A percentile compares a stretch with the other conserved stretches of the same genome.
phyloP scores from a whole-genome alignment of 495 filamentous ascomycete species.

The Annulohypoxylon bovei region DNA sequence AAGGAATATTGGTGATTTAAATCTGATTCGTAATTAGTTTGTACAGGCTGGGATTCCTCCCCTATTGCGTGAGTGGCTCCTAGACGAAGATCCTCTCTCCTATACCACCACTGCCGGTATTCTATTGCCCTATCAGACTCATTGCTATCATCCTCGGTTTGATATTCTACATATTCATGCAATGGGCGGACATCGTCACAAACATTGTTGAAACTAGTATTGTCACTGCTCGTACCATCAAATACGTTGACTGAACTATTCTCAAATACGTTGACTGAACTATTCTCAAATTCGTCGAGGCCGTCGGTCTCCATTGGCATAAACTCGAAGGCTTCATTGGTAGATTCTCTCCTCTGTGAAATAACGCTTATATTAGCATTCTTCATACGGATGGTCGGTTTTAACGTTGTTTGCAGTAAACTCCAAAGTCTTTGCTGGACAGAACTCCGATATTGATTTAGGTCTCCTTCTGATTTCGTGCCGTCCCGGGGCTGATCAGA shows the following conservation, averaged over 20 bases:
- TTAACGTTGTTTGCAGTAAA: conserved; percentile 30
- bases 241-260: not conserved
- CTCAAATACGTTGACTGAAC: not conserved
- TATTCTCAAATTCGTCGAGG: conserved; percentile 5
- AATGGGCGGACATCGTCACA: not conserved
- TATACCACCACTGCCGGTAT: conserved; percentile 1
- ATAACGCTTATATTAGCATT: not conserved
- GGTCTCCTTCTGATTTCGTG: not conserved
- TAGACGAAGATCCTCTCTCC: not conserved
- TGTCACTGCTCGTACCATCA: not conserved
- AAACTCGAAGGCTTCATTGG: not conserved
- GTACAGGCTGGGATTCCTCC: not conserved
- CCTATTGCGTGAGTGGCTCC: not conserved
- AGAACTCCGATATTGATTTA: conserved; percentile 1
- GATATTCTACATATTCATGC: not conserved
- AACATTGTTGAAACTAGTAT: not conserved
- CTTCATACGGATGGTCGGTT: conserved; percentile 27
- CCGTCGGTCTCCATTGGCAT: not conserved
- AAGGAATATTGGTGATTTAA: not conserved
- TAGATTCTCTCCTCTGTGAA: not conserved
- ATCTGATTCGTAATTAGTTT: not conserved
- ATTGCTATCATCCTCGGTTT: not conserved
- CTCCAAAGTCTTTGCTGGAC: conserved; percentile 40
- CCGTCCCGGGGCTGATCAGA: not conserved
- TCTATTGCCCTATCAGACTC: not conserved